These are phyloP conservation scores for Articulospora tetracladia DNA, from an alignment of 495 filamentous ascomycete species.

Conservation along the genomic window DNA sequence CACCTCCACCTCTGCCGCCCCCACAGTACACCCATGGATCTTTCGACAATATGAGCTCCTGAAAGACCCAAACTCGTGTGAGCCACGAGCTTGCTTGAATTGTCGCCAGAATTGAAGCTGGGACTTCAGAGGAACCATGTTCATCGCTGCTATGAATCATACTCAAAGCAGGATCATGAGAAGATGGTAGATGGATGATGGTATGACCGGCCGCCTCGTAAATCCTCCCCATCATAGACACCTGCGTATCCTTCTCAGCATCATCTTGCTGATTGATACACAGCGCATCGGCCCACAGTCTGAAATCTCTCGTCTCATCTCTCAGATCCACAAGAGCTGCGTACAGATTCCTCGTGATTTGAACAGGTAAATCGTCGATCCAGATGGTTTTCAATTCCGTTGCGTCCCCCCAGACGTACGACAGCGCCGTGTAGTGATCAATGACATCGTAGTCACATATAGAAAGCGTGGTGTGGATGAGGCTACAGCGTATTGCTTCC, in stretches of 20 bases:
- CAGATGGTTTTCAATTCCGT: neutral
- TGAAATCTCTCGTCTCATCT: neutral
- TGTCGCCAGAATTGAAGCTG: neutral
- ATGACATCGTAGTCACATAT: conserved; percentile 20
- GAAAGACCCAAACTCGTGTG: neutral
- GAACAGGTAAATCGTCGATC: neutral
- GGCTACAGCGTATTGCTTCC: conserved; percentile 14
- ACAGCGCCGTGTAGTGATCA: conserved; percentile 26
- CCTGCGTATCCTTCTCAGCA: neutral
- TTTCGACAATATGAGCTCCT: neutral
- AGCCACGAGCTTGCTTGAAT: neutral
- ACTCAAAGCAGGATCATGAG: no score
- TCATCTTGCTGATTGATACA: neutral
- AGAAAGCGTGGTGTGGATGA: conserved; percentile 22
- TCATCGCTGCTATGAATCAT: neutral
- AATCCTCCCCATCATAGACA: neutral
- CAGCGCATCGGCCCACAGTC: neutral
- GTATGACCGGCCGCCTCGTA: neutral
- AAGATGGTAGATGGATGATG: neutral
- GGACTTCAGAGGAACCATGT: neutral
- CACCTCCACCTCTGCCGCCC: neutral
- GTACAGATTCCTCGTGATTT: neutral
- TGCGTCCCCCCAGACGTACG: conserved; percentile 29
- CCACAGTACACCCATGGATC: conserved; percentile 1
- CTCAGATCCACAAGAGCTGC: neutral